Percentiles rank a stretch among this genome's conserved stretches.
These are phyloP conservation scores for Zychaea mexicana DNA, from an alignment of 371 early-diverging fungal species.

Conservation along the genomic window DNA sequence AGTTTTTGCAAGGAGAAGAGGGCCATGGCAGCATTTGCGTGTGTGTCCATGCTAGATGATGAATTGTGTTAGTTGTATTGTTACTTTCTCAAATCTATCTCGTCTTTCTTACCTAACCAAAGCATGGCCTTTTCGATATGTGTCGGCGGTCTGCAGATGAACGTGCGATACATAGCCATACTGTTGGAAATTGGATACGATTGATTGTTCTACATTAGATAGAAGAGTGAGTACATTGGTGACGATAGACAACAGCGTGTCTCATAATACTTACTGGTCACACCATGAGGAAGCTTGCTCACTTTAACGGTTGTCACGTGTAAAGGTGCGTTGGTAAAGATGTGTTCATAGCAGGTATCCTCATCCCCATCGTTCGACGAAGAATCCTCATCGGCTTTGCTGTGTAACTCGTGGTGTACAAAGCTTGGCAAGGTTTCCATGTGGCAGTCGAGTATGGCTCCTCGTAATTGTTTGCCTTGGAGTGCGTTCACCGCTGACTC, in stretches of 20 bases:
- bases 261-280: constrained; percentile 57
- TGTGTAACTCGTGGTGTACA: constrained; percentile 1
- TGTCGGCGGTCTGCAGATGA: constrained; percentile 78
- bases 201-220: constrained; percentile 14
- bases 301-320: constrained; percentile 85
- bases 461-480: constrained; percentile 65
- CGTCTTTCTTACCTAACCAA: constrained; percentile 74
- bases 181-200: constrained; percentile 71
- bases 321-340: constrained; percentile 69
- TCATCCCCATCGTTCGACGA: constrained; percentile 6
- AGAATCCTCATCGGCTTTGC: neutral
- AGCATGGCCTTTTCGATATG: constrained; percentile 54
- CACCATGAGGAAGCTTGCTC: constrained; percentile 76
- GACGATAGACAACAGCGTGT: too few species aligned
- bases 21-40: constrained; percentile 81
- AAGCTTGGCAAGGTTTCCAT: constrained; percentile 6
- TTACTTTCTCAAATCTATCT: too few species aligned
- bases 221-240: too few species aligned
- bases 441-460: constrained; percentile 20
- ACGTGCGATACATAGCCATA: constrained; percentile 77
- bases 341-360: constrained; percentile 58
- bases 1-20: constrained; percentile 44
- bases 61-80: neutral
- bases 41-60: constrained; percentile 69
- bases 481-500: constrained; percentile 78